phyloP scores from a whole-genome alignment of 2,329 filamentous ascomycete species.

The Clarireedia hainanense region DNA sequence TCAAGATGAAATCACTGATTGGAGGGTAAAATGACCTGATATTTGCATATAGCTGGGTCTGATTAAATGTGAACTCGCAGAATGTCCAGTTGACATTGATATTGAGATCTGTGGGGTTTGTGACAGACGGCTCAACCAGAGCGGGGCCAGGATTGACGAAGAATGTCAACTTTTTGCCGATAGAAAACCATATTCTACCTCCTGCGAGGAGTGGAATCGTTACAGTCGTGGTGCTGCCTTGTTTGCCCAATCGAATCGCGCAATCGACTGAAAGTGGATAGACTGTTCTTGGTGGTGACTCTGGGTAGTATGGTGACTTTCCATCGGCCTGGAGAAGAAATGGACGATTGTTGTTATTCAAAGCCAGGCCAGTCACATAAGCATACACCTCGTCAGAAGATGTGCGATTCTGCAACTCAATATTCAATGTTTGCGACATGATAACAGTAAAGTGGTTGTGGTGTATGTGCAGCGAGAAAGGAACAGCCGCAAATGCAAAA shows the following conservation, averaged over 20 bases:
- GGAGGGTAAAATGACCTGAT: slow-evolving; percentile 33
- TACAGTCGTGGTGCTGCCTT: slow-evolving; percentile 51
- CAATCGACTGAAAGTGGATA: slow-evolving; percentile 47
- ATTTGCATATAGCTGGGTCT: slow-evolving; percentile 54
- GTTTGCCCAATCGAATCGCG: slow-evolving; percentile 54
- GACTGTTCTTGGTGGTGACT: slow-evolving; percentile 44
- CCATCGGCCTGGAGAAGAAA: slow-evolving; percentile 61
- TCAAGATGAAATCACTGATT: background rate
- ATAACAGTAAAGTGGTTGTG: background rate
- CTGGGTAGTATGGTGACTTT: slow-evolving; percentile 55
- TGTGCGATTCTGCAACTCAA: slow-evolving; percentile 60
- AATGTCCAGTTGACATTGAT: slow-evolving; percentile 57
- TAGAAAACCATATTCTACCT: slow-evolving; percentile 64
- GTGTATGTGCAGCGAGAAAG: background rate
- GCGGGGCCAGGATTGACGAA: slow-evolving; percentile 59
- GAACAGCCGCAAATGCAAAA: background rate
- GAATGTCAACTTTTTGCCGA: slow-evolving; percentile 55
- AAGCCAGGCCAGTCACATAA: slow-evolving; percentile 61
- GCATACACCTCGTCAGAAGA: slow-evolving; percentile 53
- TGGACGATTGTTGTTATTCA: slow-evolving; percentile 50
- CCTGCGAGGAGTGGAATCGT: slow-evolving; percentile 64
- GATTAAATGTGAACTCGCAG: slow-evolving; percentile 62
- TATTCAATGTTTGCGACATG: slow-evolving; percentile 35
- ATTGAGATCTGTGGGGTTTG: slow-evolving; percentile 56
- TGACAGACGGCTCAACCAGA: slow-evolving; percentile 67